phyloP scores from a whole-genome alignment of 768 basidiomycete species.

The Xerocomus spinulosus region DNA sequence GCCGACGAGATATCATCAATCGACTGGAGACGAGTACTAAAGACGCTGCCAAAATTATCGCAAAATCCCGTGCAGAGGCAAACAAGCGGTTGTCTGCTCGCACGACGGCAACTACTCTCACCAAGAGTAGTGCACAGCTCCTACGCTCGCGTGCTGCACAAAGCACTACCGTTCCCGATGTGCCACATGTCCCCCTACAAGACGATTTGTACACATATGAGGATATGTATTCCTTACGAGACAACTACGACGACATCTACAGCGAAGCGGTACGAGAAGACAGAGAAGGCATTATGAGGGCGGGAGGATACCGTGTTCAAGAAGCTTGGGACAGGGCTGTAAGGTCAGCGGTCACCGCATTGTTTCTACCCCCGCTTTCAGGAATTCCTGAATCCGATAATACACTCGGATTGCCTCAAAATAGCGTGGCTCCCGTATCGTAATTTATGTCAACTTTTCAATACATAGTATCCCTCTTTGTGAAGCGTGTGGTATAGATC shows the following conservation, averaged over 20 bases:
- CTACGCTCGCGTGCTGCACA: conserved; percentile 62
- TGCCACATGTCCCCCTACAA: conserved; percentile 73
- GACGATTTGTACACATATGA: conserved; percentile 76
- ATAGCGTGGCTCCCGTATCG: conserved; percentile 42
- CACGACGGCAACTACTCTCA: conserved; percentile 37
- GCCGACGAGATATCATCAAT: conserved; percentile 71
- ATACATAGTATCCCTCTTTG: background rate
- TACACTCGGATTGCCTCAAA: conserved; percentile 29
- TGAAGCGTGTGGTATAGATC: background rate
- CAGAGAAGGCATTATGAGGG: conserved; percentile 73
- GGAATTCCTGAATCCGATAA: conserved; percentile 20
- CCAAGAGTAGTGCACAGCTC: conserved; percentile 44
- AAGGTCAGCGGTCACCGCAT: conserved; percentile 63
- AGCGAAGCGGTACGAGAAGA: conserved; percentile 77
- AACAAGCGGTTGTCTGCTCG: conserved; percentile 58
- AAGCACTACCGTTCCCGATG: conserved; percentile 65
- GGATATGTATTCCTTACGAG: conserved; percentile 54
- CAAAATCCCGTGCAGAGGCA: conserved; percentile 61
- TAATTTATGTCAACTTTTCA: conserved; percentile 3
- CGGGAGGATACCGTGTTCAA: conserved; percentile 75
- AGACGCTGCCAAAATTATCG: conserved; percentile 65
- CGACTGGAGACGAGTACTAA: conserved; percentile 73
- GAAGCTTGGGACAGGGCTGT: conserved; percentile 86
- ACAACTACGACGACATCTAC: conserved; percentile 63
- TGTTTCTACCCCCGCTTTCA: conserved; percentile 56